These are phyloP conservation scores for Malania oleifera DNA, from an alignment of 164 flowering plant genomes.

Conservation along the genomic window DNA sequence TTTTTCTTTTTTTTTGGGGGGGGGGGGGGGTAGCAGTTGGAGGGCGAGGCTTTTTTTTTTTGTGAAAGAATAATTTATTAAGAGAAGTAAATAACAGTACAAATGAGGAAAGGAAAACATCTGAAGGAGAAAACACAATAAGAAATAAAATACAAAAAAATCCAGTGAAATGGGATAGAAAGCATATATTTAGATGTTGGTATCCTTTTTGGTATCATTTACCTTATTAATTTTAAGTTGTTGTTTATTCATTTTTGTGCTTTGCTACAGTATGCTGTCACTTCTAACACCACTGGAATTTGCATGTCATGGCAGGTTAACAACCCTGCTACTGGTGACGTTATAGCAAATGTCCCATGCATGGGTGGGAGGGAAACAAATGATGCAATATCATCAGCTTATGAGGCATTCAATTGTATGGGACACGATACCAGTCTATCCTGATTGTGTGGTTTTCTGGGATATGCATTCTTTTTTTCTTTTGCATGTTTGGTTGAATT, in stretches of 20 bases:
- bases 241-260: background rate
- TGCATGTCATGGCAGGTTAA: slow-evolving; percentile 48
- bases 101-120: too few species aligned
- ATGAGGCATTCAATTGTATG: slow-evolving; percentile 69
- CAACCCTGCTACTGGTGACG: slow-evolving; percentile 91
- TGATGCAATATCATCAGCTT: slow-evolving; percentile 88
- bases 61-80: too few species aligned
- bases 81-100: too few species aligned
- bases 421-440: background rate
- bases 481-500: background rate
- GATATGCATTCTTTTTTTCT: background rate
- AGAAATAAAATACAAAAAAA: too few species aligned
- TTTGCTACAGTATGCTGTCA: background rate
- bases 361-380: slow-evolving; percentile 86
- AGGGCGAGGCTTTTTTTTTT: too few species aligned
- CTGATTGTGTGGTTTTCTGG: background rate
- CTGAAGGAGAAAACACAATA: too few species aligned
- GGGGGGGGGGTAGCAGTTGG: too few species aligned
- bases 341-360: slow-evolving; percentile 67
- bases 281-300: background rate
- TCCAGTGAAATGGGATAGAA: too few species aligned
- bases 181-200: too few species aligned
- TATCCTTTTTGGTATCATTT: too few species aligned
- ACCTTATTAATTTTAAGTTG: too few species aligned
- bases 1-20: too few species aligned